A percentile compares a stretch with the other conserved stretches of the same genome.
Conservation (phyloP, 495 filamentous ascomycete genomes). For the Filosporella fistucella region DNA sequence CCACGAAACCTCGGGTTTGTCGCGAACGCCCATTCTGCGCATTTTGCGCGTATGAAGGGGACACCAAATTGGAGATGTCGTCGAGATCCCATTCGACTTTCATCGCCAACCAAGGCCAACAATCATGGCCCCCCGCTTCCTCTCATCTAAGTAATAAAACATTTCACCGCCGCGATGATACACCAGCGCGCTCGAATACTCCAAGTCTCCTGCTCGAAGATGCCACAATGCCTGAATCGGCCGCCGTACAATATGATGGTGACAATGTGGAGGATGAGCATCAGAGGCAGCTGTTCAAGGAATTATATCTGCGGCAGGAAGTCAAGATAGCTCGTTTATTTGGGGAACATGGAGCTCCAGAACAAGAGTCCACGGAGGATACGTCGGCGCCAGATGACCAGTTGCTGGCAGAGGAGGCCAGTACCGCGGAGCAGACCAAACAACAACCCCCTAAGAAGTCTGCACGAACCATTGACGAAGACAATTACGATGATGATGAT, state of each 20-base stretch:
- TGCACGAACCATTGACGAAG: conserved; percentile 72
- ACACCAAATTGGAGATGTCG: no score
- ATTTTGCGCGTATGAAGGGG: conserved; percentile 18
- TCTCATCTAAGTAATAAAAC: conserved; percentile 18
- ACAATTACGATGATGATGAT: conserved; percentile 79
- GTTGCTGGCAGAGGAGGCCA: conserved; percentile 23
- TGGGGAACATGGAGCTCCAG: conserved; percentile 36
- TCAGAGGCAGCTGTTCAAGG: conserved; percentile 54
- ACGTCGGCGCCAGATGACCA: conserved; percentile 7
- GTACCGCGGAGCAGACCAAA: conserved; percentile 22
- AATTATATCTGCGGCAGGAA: conserved; percentile 55
- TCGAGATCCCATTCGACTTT: conserved; percentile 13
- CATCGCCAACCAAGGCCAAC: conserved; percentile 34
- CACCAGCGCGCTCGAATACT: conserved; percentile 22
- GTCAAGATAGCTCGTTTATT: conserved; percentile 56
- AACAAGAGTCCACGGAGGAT: conserved; percentile 26
- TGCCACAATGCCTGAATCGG: conserved; percentile 23
- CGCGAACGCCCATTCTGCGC: conserved; percentile 17
- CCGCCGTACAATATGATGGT: conserved; percentile 25
- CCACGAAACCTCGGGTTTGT: conserved; percentile 11
- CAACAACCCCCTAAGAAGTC: conserved; percentile 50
- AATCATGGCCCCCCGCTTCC: conserved; percentile 37
- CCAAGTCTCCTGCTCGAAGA: conserved; percentile 20
- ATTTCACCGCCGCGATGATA: conserved; percentile 17
- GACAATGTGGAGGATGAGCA: conserved; percentile 57